phyloP scores from a whole-genome alignment of 148 eudicot genomes.

The Chenopodium quinoa region DNA sequence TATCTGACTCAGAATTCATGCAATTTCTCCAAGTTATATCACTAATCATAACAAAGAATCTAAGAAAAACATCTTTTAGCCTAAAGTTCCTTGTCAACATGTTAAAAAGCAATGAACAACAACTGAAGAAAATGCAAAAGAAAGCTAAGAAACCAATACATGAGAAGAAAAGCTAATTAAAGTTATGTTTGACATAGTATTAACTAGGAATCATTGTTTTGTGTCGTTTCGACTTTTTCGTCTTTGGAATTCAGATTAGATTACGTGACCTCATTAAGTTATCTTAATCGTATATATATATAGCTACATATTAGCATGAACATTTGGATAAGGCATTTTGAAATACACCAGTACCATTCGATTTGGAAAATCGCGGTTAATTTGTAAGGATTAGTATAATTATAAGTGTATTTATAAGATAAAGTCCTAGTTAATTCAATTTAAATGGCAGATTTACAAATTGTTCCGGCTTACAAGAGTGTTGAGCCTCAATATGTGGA shows the following conservation, averaged over 20 bases:
- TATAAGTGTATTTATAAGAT: not conserved
- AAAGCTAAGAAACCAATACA: not conserved
- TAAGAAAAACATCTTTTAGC: slow-evolving; percentile 25
- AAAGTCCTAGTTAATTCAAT: not conserved
- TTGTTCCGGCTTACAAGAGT: slow-evolving; percentile 61
- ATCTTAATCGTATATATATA: slow-evolving; percentile 6
- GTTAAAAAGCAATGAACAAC: slow-evolving; percentile 5
- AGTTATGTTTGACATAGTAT: slow-evolving; percentile 9
- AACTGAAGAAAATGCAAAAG: slow-evolving; percentile 21
- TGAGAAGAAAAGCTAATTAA: not conserved
- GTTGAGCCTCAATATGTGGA: slow-evolving; percentile 89
- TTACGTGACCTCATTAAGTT: slow-evolving; percentile 14
- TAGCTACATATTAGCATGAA: not conserved
- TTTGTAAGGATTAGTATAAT: not conserved
- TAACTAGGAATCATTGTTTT: slow-evolving; percentile 17
- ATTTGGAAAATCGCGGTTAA: not conserved
- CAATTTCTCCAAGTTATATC: slow-evolving; percentile 7
- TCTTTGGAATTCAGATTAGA: slow-evolving; percentile 15
- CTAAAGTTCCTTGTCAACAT: slow-evolving; percentile 21
- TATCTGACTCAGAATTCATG: slow-evolving; percentile 32
- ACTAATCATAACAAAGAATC: slow-evolving; percentile 24
- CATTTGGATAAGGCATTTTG: slow-evolving; percentile 17
- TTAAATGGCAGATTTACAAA: slow-evolving; percentile 52
- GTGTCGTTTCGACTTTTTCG: not conserved
- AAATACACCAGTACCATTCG: not conserved